These are phyloP conservation scores for Aspergillus quadrilineatus DNA, from an alignment of 2,329 filamentous ascomycete genomes.

Conservation along the genomic window DNA sequence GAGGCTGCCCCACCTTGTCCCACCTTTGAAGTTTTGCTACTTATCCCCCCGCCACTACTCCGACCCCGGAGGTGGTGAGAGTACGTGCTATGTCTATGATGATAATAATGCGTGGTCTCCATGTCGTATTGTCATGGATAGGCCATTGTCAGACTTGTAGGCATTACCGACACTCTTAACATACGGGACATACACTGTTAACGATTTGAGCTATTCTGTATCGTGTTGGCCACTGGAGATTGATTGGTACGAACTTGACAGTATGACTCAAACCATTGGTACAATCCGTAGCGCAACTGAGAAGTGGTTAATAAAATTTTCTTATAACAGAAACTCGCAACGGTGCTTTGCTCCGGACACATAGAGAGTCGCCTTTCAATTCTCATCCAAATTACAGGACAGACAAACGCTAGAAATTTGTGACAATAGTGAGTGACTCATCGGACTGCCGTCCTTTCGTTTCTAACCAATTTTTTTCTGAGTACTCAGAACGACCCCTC, in stretches of 20 bases:
- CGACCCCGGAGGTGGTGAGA: neutral
- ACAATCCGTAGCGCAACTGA: neutral
- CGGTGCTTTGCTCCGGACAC: neutral
- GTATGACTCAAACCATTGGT: slow-evolving; percentile 1
- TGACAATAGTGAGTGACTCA: neutral
- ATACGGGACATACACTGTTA: too few relatives aligned
- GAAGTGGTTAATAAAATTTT: slow-evolving; percentile 4
- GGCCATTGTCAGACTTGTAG: neutral
- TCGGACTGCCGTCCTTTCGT: neutral
- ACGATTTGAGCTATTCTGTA: too few relatives aligned
- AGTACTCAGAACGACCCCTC: neutral
- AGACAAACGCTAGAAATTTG: neutral
- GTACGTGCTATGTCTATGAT: neutral
- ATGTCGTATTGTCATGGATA: neutral
- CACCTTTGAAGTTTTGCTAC: neutral
- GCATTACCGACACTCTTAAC: neutral
- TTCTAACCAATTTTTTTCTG: neutral
- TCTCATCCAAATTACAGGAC: neutral
- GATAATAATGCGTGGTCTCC: neutral
- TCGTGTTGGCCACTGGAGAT: neutral
- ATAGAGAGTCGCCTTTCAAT: neutral
- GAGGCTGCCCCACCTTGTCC: slow-evolving; percentile 4
- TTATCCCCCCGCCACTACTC: neutral
- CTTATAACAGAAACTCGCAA: slow-evolving; percentile 2
- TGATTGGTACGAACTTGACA: neutral